Evolutionary conservation across 1,284 basidiomycete genomes (phyloP).

Genomic region (Puccinia hordei): DNA sequence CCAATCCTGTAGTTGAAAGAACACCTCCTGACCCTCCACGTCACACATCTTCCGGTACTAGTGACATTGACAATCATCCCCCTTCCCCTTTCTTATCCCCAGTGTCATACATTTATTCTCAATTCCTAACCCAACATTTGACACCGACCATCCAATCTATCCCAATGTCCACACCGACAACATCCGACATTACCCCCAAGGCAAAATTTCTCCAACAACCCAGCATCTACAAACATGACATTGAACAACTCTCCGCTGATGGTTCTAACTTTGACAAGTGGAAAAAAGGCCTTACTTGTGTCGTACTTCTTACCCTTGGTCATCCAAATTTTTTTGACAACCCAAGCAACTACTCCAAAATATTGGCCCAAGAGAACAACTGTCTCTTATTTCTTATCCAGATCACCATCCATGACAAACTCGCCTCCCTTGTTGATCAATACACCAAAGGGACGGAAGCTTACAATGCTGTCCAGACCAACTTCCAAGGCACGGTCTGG

Average conservation of each 20-base stretch:
- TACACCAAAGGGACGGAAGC: background rate
- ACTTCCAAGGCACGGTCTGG: background rate
- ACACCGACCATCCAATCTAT: background rate
- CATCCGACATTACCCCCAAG: background rate
- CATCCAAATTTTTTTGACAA: constrained; percentile 4
- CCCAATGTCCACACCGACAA: background rate
- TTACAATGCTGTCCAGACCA: background rate
- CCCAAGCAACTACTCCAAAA: background rate
- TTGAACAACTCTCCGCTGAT: too few relatives aligned
- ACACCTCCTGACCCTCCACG: too few relatives aligned
- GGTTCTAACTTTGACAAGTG: too few relatives aligned
- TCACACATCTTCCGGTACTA: background rate
- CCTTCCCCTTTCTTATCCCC: background rate
- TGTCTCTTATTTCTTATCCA: background rate
- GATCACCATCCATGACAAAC: background rate
- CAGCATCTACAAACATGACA: too few relatives aligned
- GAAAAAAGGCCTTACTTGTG: too few relatives aligned
- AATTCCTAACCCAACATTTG: background rate
- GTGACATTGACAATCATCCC: background rate
- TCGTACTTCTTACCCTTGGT: too few relatives aligned
- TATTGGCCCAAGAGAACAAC: background rate
- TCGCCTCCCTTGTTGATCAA: background rate
- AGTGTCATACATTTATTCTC: background rate
- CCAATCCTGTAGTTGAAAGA: background rate
- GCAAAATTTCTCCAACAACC: background rate